phyloP scores from a whole-genome alignment of 257 asterid species.

The Nyctanthes arbortristis region DNA sequence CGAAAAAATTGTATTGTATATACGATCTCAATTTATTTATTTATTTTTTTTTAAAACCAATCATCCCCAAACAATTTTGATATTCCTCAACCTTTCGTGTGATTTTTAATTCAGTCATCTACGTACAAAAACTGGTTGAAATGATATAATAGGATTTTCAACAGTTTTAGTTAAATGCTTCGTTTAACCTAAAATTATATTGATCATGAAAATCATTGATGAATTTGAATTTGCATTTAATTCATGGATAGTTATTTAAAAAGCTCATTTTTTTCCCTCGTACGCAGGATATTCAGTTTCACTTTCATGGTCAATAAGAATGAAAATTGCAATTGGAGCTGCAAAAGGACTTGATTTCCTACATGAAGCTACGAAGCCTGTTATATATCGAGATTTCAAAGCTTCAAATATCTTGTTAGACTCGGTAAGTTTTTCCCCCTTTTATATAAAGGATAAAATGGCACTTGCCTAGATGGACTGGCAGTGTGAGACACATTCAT shows the following conservation, averaged over 20 bases:
- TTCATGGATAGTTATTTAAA: neutral
- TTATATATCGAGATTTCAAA: conserved; percentile 29
- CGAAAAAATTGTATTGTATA: too few species aligned
- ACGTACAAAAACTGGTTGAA: too few species aligned
- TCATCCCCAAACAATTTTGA: too few species aligned
- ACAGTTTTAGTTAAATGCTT: too few species aligned
- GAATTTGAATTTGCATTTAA: neutral
- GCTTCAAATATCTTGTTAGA: conserved; percentile 31
- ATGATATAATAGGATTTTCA: too few species aligned
- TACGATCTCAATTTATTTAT: too few species aligned
- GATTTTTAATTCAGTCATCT: too few species aligned
- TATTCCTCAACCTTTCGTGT: too few species aligned
- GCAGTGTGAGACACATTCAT: too few species aligned
- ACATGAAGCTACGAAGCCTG: conserved; percentile 24
- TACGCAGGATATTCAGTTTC: conserved; percentile 24
- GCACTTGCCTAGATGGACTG: too few species aligned
- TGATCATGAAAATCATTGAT: neutral
- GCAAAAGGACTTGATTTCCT: conserved; percentile 32
- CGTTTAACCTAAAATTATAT: too few species aligned
- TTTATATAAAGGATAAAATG: neutral
- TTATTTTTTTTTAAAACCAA: too few species aligned
- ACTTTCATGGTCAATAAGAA: conserved; percentile 26
- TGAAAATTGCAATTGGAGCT: conserved; percentile 32
- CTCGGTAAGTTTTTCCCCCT: conserved; percentile 17
- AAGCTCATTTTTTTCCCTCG: neutral